Evolutionary conservation across 176 grass and related monocot species (phyloP), one percentile per base, ranked within the genome.

Genomic region (Oryza rufipogon): DNA sequence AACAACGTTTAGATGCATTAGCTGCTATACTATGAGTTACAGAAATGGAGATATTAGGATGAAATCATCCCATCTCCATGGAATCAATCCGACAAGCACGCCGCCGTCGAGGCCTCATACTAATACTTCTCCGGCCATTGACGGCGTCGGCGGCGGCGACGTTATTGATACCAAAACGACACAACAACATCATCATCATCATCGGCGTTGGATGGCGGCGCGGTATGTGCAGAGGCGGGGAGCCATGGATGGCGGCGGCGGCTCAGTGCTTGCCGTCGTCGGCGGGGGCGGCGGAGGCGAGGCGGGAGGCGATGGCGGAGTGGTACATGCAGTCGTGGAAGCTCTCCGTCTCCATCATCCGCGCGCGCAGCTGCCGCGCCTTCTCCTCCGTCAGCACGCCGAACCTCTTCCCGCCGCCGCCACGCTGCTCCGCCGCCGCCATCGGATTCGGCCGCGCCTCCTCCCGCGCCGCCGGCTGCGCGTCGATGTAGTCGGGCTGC

Each of bases 291-390:
- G 92, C 89, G 79, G 96, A 95, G 74, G 96, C 96, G 83, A 98
- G 93, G 74, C 96, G 96, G 68, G 96, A 95, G 6, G 96, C 96
- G 81, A 99, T 99, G 88, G 89, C 93, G 73, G 96, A 99, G 93
- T 96, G 93, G 88, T 99, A 99, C 96, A 99, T 99, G 87, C 72
- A 81, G 72, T 99, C 89, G 76, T 94, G 93, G 90, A 94, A 99
- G 80, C 74, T 93, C 78, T 94, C 81, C 70, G 70, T 87, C 83
- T 99, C 96, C 81, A 91, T 84, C 89, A 89, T 96, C 87, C 63
- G 81, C 86, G 89, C 76, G 22, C 96, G 91, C 46, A 98, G 93
- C 86, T 79, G 85, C 66, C 87, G 92, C 60, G 96, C 93, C 88
- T 99, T 99, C 83, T 99, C 93, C 89, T 96, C 96, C 22, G 93